Evolutionary conservation across 345 rosid genomes (phyloP).

Genomic region (Boechera divaricarpa): DNA sequence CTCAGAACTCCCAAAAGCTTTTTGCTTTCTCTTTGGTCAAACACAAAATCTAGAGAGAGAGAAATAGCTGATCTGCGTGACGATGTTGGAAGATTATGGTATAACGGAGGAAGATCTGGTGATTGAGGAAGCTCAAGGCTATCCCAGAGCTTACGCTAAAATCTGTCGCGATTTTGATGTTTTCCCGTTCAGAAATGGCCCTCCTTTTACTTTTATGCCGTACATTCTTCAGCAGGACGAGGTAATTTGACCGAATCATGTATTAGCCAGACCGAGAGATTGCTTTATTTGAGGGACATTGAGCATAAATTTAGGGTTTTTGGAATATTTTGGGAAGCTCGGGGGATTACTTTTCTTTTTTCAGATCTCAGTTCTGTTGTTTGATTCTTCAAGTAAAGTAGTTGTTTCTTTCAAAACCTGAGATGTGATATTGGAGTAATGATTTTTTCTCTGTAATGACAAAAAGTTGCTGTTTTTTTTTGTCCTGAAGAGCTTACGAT

Average conservation of each 20-base stretch:
- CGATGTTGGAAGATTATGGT: slow-evolving; percentile 49
- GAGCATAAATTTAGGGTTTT: not conserved
- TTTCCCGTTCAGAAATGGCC: slow-evolving; percentile 58
- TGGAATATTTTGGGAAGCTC: not conserved
- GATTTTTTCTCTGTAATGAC: slow-evolving; percentile 21
- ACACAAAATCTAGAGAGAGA: slow-evolving; percentile 14
- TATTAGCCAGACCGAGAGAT: not conserved
- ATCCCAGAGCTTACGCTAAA: slow-evolving; percentile 77
- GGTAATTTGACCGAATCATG: slow-evolving; percentile 46
- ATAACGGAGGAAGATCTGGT: slow-evolving; percentile 64
- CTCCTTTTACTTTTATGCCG: slow-evolving; percentile 80
- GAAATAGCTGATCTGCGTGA: not conserved
- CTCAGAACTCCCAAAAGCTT: slow-evolving; percentile 15
- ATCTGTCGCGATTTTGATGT: slow-evolving; percentile 59
- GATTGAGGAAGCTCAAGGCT: slow-evolving; percentile 72
- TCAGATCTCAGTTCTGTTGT: not conserved
- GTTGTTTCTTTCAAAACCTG: not conserved
- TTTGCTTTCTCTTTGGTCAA: slow-evolving; percentile 9
- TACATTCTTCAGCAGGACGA: slow-evolving; percentile 60
- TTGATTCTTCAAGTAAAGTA: not conserved
- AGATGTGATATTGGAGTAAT: not conserved
- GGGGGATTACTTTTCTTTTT: not conserved
- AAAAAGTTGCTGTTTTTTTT: not conserved
- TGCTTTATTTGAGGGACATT: not conserved
- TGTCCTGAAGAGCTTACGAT: slow-evolving; percentile 53